Evolutionary conservation across 2,329 filamentous ascomycete species (phyloP).

Genomic region (Fusarium austroafricanum): DNA sequence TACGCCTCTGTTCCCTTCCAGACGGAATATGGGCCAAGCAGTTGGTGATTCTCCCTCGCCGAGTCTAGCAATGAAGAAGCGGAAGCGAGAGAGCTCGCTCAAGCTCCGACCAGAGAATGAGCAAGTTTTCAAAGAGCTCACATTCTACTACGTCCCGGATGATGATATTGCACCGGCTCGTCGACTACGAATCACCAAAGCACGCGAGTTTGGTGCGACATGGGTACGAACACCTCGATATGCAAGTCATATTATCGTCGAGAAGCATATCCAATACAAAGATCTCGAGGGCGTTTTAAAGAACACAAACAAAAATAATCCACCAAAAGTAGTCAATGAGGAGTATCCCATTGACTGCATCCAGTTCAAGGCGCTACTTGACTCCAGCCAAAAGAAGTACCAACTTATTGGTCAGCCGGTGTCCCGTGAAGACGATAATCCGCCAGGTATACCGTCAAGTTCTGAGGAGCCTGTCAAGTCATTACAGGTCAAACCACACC

Average conservation of each 20-base stretch:
- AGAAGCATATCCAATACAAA: constrained; percentile 72
- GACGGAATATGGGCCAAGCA: constrained; percentile 9
- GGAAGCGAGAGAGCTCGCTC: constrained; percentile 57
- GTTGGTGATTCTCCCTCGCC: constrained; percentile 44
- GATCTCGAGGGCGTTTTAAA: constrained; percentile 67
- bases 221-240: constrained; percentile 71
- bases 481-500: constrained; percentile 62
- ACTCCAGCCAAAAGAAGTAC: constrained; percentile 70
- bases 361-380: constrained; percentile 66
- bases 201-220: constrained; percentile 77
- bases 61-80: constrained; percentile 53
- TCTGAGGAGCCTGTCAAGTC: constrained; percentile 50
- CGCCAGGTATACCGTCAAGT: constrained; percentile 3
- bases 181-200: constrained; percentile 77
- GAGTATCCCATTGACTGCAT: constrained; percentile 77
- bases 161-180: constrained; percentile 77
- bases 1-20: constrained; percentile 45
- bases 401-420: constrained; percentile 62
- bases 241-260: constrained; percentile 84
- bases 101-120: constrained; percentile 62
- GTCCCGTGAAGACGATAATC: background rate
- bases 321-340: constrained; percentile 71
- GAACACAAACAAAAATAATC: constrained; percentile 30
- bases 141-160: constrained; percentile 84
- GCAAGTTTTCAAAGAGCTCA: constrained; percentile 70